A percentile compares a stretch with the other conserved stretches of the same genome.
phyloP scores from a whole-genome alignment of 1,284 basidiomycete species.

The Cutaneotrichosporon cavernicola region DNA sequence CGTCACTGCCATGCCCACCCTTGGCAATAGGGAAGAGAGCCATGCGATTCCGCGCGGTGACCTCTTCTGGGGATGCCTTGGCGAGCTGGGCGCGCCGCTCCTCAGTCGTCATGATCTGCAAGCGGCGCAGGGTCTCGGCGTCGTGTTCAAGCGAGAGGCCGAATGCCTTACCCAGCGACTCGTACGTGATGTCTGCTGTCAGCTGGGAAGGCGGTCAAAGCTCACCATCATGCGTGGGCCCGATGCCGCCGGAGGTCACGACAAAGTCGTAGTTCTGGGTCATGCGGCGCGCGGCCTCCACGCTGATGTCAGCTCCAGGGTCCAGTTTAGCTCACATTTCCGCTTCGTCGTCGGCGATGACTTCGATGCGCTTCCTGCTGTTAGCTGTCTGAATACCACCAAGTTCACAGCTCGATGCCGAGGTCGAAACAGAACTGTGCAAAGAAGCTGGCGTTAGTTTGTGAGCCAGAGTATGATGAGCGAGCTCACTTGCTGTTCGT shows the following conservation, averaged over 20 bases:
- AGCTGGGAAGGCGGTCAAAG: background rate
- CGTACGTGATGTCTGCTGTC: constrained; percentile 75
- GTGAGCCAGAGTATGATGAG: too few relatives aligned
- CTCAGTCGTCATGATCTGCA: constrained; percentile 64
- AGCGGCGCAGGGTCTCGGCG: constrained; percentile 73
- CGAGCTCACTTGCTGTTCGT: constrained; percentile 61
- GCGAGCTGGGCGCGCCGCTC: constrained; percentile 59
- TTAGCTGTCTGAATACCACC: background rate
- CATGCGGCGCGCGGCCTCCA: constrained; percentile 80
- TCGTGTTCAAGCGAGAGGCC: constrained; percentile 71
- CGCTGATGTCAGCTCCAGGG: constrained; percentile 53
- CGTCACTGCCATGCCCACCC: constrained; percentile 32
- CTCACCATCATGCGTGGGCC: constrained; percentile 78
- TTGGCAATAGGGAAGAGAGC: constrained; percentile 67
- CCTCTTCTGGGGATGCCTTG: constrained; percentile 68
- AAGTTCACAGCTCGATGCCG: constrained; percentile 72
- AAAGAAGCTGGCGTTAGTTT: constrained; percentile 61
- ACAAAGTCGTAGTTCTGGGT: constrained; percentile 82
- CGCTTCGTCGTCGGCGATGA: constrained; percentile 83
- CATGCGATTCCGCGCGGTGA: constrained; percentile 72
- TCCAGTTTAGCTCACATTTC: constrained; percentile 65
- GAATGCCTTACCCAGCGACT: constrained; percentile 82
- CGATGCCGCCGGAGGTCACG: constrained; percentile 76
- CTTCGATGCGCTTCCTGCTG: constrained; percentile 77
- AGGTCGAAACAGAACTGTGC: constrained; percentile 83